Evolutionary conservation across 139 green algal species (phyloP), one percentile per base, ranked within the genome.

Genomic region (Bryopsis sp.): DNA sequence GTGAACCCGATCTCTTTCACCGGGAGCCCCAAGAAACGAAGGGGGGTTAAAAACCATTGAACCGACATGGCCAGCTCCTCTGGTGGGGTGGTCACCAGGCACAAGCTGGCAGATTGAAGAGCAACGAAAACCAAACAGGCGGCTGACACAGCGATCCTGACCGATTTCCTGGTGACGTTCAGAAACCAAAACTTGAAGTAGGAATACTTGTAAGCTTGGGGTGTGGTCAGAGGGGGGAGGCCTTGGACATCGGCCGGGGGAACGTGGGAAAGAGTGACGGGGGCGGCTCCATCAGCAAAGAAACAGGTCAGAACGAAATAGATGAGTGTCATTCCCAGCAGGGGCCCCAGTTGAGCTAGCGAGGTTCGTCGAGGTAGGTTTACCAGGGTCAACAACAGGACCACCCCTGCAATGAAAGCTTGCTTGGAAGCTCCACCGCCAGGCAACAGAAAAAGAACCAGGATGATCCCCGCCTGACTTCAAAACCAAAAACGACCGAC

Each of bases 31-130:
- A 94, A 43, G 22, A 82, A 35, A 2, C 71, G 57, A 48, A 92
- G 62, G 3, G 89, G 89, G 8, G 48, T 36, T 34, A 93, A 71
- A 70, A 83, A 86, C 62, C 81, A 78, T 28, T 65, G 54, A 26
- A 91, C 57, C 2, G 61, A 85, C 2, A 81, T 7, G 3, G 86
- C 85, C 79, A 94, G 78, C 68, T 89, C 79, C 75, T 95, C 89
- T 1, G 84, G 80, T 1, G 86, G 83, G 26, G 88, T 95, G 26
- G 84, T 92, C 28, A 86, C 86, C 32, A 95, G 74, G 68, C 77
- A 85, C 47, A 95, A 71, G 59, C 73, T 84, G 24, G 88, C 85
- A 37, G 74, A 82, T 74, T 95, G 86, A 39, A 94, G 75, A 38
- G 81, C 75, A 29, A 76, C 81, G 74, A 95, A 92, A 28, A 84